Conservation (phyloP, 805 yeast species). For the Nakazawaea molendinolei region DNA sequence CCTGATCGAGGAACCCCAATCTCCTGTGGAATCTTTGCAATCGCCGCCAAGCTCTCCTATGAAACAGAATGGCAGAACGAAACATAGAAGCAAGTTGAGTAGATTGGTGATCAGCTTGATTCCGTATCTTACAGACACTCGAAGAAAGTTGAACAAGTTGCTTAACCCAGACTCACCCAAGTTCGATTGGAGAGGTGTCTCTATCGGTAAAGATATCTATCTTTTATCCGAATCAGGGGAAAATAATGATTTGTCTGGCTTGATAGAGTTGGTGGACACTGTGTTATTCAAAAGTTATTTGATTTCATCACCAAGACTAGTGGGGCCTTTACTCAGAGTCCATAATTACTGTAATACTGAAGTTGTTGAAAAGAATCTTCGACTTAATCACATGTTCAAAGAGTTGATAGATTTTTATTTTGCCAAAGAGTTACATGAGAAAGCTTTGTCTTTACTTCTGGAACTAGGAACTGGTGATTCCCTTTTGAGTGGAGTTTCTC, state of each 20-base stretch:
- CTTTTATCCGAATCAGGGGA: slow-evolving; percentile 15
- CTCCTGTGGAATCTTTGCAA: slow-evolving; percentile 1
- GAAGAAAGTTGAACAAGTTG: slow-evolving; percentile 40
- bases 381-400: slow-evolving; percentile 39
- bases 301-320: slow-evolving; percentile 58
- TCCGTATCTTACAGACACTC: slow-evolving; percentile 44
- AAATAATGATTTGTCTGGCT: slow-evolving; percentile 16
- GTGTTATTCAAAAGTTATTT: slow-evolving; percentile 71
- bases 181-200: slow-evolving; percentile 40
- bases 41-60: no score
- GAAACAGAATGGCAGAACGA: no score
- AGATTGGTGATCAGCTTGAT: slow-evolving; percentile 36
- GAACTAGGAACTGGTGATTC: slow-evolving; percentile 21
- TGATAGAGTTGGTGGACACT: slow-evolving; percentile 58
- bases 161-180: slow-evolving; percentile 27
- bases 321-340: slow-evolving; percentile 78
- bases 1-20: neutral
- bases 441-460: slow-evolving; percentile 60
- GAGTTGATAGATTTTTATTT: slow-evolving; percentile 77
- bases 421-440: slow-evolving; percentile 52
- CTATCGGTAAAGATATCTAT: slow-evolving; percentile 35
- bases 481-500: slow-evolving; percentile 29
- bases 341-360: slow-evolving; percentile 66
- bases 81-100: no score
- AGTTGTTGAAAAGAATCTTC: slow-evolving; percentile 50